phyloP scores from a whole-genome alignment of 1,139 yeast species.

The Yamadazyma diospyri region DNA sequence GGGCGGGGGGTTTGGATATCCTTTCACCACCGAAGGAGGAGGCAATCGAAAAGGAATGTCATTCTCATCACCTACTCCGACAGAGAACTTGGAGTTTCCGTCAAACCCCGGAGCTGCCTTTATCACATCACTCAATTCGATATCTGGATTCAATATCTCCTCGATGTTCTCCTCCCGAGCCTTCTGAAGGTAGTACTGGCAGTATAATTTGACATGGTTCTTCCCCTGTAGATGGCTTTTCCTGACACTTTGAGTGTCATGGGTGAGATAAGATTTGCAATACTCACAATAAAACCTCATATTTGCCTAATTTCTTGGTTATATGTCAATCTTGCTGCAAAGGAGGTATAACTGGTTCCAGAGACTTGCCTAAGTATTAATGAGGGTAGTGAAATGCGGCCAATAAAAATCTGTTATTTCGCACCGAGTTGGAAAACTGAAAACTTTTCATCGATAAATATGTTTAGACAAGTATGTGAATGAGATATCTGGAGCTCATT shows the following conservation, averaged over 20 bases:
- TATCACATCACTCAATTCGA: slow-evolving; percentile 6
- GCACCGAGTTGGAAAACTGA: slow-evolving; percentile 9
- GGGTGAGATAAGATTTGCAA: slow-evolving; percentile 82
- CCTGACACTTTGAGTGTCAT: slow-evolving; percentile 84
- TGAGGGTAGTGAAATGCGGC: slow-evolving; percentile 5
- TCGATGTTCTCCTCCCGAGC: slow-evolving; percentile 47
- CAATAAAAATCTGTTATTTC: slow-evolving; percentile 8
- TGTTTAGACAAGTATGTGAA: slow-evolving; percentile 20
- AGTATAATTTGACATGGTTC: slow-evolving; percentile 70
- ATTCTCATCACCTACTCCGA: slow-evolving; percentile 9
- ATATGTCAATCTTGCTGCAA: no score
- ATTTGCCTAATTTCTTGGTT: no score
- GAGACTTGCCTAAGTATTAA: no score
- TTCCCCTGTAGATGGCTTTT: slow-evolving; percentile 79
- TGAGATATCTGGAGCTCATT: neutral
- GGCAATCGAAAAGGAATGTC: slow-evolving; percentile 24
- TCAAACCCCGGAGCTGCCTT: slow-evolving; percentile 8
- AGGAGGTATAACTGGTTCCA: no score
- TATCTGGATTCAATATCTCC: slow-evolving; percentile 40
- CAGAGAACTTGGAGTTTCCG: slow-evolving; percentile 6
- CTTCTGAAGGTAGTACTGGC: slow-evolving; percentile 68
- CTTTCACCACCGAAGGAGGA: slow-evolving; percentile 31
- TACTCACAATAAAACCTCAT: slow-evolving; percentile 76
- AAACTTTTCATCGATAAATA: slow-evolving; percentile 10
- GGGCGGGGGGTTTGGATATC: slow-evolving; percentile 36